Percentiles rank a stretch among this genome's conserved stretches.
Conservation (phyloP, 768 basidiomycete genomes). For the Lactarius trivialis region DNA sequence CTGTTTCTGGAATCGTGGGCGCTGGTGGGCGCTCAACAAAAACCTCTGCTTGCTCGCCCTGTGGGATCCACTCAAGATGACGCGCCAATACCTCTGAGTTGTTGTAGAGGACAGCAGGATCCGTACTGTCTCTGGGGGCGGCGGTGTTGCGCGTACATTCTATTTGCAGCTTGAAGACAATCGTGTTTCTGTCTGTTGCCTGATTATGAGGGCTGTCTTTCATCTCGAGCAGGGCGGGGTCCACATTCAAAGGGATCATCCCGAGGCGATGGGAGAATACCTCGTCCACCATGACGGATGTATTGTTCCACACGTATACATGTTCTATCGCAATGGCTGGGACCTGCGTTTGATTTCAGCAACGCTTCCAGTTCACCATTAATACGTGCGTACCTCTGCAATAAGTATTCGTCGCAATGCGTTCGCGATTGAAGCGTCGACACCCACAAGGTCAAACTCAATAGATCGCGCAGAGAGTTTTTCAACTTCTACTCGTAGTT, state of each 20-base stretch:
- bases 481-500: conserved; percentile 64
- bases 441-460: conserved; percentile 92
- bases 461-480: conserved; percentile 76
- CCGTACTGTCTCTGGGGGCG: conserved; percentile 40
- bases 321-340: conserved; percentile 88
- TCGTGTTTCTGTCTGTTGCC: conserved; percentile 83
- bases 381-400: conserved; percentile 61
- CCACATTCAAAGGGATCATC: conserved; percentile 80
- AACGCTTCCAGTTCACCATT: not conserved
- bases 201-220: conserved; percentile 44
- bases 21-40: conserved; percentile 49
- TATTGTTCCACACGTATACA: conserved; percentile 93
- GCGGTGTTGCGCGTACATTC: conserved; percentile 57
- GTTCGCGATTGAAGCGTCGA: conserved; percentile 95
- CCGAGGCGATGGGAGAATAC: conserved; percentile 90
- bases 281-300: conserved; percentile 89
- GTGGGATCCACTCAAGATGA: conserved; percentile 69
- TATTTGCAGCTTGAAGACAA: conserved; percentile 74
- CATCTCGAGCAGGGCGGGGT: conserved; percentile 68
- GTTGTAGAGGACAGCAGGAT: conserved; percentile 44
- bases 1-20: conserved; percentile 74
- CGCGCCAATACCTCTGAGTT: conserved; percentile 64
- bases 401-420: conserved; percentile 89
- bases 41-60: conserved; percentile 69
- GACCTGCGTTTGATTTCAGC: conserved; percentile 44